Conservation (phyloP, 352 stramenopile genomes). For the Phytopythium sindhum region DNA sequence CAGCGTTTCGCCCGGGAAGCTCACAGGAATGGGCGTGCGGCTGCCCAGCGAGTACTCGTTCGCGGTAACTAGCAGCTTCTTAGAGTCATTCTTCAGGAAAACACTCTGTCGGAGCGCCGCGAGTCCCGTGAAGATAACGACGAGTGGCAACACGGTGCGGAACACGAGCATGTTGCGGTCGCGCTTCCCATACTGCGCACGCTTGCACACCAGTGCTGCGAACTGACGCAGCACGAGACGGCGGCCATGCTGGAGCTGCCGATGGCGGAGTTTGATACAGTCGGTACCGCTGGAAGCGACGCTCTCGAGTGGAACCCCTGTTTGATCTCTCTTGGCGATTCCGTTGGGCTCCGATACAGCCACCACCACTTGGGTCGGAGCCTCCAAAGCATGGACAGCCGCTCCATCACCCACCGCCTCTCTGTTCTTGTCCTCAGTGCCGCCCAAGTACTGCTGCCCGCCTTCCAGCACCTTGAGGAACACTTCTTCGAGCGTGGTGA, state of each 20-base stretch:
- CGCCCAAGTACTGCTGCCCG: constrained; percentile 1
- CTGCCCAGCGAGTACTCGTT: constrained; percentile 29
- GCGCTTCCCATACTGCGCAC: constrained; percentile 42
- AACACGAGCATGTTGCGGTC: constrained; percentile 74
- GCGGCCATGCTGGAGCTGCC: neutral
- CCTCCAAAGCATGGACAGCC: neutral
- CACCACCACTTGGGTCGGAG: neutral
- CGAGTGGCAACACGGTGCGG: constrained; percentile 62
- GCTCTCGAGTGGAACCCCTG: neutral
- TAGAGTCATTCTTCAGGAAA: constrained; percentile 48
- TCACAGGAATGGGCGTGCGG: constrained; percentile 41
- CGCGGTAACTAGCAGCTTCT: constrained; percentile 27
- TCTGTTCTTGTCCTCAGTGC: neutral
- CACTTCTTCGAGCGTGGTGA: constrained; percentile 88
- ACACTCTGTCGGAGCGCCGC: constrained; percentile 50
- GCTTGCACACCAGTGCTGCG: constrained; percentile 55
- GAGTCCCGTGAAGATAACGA: constrained; percentile 66
- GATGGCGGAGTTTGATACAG: neutral
- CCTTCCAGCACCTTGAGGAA: constrained; percentile 85
- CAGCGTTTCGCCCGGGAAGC: constrained; percentile 24
- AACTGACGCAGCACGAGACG: constrained; percentile 31
- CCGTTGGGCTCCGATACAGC: neutral
- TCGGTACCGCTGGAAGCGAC: neutral
- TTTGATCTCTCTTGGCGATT: neutral
- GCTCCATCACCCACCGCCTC: neutral